Evolutionary conservation across 345 rosid species (phyloP).

Genomic region (Geranium brycei): DNA sequence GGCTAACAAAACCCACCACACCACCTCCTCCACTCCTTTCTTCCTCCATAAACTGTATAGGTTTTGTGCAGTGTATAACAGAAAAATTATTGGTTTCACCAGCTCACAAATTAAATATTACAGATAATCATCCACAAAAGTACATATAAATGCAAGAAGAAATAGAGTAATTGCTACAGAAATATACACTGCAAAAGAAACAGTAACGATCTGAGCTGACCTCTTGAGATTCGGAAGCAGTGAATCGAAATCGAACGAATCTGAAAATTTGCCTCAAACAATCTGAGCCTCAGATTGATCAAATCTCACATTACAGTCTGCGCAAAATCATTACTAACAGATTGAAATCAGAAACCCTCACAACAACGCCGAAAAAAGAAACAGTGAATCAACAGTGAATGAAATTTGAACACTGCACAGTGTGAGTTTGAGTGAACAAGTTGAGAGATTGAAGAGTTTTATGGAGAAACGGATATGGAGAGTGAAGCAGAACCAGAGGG

Average conservation of each 20-base stretch:
- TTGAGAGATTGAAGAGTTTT: background rate
- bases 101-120: background rate
- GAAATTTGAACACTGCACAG: background rate
- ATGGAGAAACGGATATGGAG: background rate
- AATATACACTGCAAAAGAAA: no score
- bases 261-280: background rate
- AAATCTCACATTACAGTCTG: background rate
- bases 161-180: background rate
- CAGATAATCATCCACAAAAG: background rate
- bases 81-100: background rate
- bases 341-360: no score
- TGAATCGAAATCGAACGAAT: conserved; percentile 31
- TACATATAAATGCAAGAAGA: background rate
- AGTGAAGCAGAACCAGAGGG: background rate
- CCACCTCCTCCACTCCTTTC: background rate
- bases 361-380: no score
- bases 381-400: background rate
- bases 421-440: background rate
- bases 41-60: background rate
- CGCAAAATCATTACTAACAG: no score
- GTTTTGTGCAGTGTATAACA: background rate
- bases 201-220: conserved; percentile 40
- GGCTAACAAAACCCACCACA: background rate
- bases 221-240: conserved; percentile 17
- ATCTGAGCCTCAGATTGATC: background rate